Conservation (phyloP, 2,329 filamentous ascomycete species). For the Bipolaris bicolor region DNA sequence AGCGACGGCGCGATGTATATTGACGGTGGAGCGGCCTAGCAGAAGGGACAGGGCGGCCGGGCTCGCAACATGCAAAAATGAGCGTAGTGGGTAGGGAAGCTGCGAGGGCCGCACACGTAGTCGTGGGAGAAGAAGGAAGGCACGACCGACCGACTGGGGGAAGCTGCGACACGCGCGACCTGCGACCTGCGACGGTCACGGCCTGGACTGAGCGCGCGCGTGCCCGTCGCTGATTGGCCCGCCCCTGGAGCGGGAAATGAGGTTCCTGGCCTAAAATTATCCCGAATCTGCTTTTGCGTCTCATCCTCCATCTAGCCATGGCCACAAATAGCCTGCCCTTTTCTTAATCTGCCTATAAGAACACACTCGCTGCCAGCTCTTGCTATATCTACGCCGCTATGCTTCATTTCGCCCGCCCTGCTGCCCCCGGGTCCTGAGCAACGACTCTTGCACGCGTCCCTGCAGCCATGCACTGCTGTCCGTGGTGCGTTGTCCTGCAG, state of each 20-base stretch:
- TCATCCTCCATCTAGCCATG: background rate
- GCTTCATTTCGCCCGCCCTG: background rate
- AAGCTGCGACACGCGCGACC: constrained; percentile 15
- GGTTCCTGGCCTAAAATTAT: constrained; percentile 38
- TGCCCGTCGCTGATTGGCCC: constrained; percentile 30
- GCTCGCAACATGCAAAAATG: constrained; percentile 43
- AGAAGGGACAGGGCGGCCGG: constrained; percentile 33
- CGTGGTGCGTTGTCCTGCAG: constrained; percentile 6
- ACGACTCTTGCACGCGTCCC: background rate
- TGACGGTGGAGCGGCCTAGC: constrained; percentile 21
- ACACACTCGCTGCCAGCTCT: no score
- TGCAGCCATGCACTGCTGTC: background rate
- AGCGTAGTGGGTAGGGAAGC: constrained; percentile 47
- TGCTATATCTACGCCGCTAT: no score
- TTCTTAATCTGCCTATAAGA: no score
- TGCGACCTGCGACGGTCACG: background rate
- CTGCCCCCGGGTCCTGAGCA: background rate
- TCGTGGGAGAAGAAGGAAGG: constrained; percentile 26
- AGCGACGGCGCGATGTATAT: no score
- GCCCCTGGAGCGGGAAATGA: constrained; percentile 36
- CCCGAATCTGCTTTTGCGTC: constrained; percentile 22
- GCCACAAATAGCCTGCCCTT: no score
- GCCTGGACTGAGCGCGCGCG: no score
- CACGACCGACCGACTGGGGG: constrained; percentile 31
- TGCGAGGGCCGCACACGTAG: constrained; percentile 36